Base-by-base conservation (phyloP, 768 basidiomycete genomes). In the Pseudohyphozyma bogoriensis region DNA sequence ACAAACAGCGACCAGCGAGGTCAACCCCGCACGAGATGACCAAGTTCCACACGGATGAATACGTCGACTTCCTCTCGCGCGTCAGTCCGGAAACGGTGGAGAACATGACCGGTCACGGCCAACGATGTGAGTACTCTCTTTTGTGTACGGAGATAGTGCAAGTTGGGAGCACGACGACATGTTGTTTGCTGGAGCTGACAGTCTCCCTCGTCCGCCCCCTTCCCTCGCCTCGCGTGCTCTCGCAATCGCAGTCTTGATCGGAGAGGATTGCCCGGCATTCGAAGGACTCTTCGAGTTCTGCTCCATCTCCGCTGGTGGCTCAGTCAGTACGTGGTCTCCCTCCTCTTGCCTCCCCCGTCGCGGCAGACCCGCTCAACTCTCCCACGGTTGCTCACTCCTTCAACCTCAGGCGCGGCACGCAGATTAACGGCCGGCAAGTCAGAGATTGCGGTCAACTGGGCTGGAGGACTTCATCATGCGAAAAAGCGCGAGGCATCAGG, bases 11-110 rank as follows among this genome's bases (percentile, higher is more conserved):
- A 69, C 84, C 89, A 8, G 80, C 78, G 65, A 79, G 87, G 24
- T 83, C 87, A 6, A 79, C 82, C 0, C 81, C 85, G 18, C 80
- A 83, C 69, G 79, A 81, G 28, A 86, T 99, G 86, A 85, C 87
- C n/a, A 77, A 84, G 15, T 99, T 97, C 74, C 95, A 99, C 73
- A 90, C 93, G 26, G 95, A 99, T 77, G 95, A 99, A 79, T 99
- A 95, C 74, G 81, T 99, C 60, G 84, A 97, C 69, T 93, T 97
- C 69, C 76, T 99, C 47, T 79, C 82, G 56, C 81, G 82, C 51
- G 92, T 97, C 31, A 88, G 85, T 0, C 92, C 92, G 1, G 95
- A 99, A 74, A 93, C 87, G 6, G 83, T 81, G 2, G 86, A 88
- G 67, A 85, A 88, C 57, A 74, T 95, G 70, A 90, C 88, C 1